These are phyloP conservation scores for Flammula alnicola DNA, from an alignment of 1,284 basidiomycete species.

Conservation along the genomic window DNA sequence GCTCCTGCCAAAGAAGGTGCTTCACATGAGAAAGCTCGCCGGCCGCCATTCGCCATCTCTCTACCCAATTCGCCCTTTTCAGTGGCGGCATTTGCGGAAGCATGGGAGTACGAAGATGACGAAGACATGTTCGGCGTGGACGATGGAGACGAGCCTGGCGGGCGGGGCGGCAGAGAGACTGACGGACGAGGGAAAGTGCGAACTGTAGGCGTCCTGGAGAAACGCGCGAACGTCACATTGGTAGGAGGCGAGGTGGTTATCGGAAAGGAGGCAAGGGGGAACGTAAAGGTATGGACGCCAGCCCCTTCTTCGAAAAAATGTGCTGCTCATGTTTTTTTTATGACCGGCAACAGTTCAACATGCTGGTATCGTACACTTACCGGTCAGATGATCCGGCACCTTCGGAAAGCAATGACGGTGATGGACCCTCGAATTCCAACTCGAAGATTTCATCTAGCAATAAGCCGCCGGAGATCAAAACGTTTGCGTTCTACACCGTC, in stretches of 20 bases:
- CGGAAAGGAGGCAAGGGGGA: slow-evolving; percentile 73
- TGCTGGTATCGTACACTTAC: slow-evolving; percentile 92
- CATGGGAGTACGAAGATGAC: slow-evolving; percentile 95
- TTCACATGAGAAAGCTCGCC: slow-evolving; percentile 54
- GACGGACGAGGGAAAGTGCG: slow-evolving; percentile 58
- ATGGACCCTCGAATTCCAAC: slow-evolving; percentile 40
- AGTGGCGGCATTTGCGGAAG: slow-evolving; percentile 88
- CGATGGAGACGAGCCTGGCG: slow-evolving; percentile 58
- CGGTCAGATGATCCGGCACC: slow-evolving; percentile 81
- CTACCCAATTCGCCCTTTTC: slow-evolving; percentile 79
- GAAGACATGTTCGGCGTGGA: slow-evolving; percentile 82
- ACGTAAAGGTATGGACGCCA: slow-evolving; percentile 64
- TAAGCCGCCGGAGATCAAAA: slow-evolving; percentile 75
- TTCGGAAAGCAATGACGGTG: slow-evolving; percentile 57
- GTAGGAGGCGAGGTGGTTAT: slow-evolving; percentile 85
- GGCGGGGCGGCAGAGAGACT: slow-evolving; percentile 43
- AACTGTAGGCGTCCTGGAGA: slow-evolving; percentile 80
- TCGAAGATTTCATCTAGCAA: slow-evolving; percentile 38
- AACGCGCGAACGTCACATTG: slow-evolving; percentile 84
- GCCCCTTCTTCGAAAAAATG: neutral
- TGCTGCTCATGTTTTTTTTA: slow-evolving; percentile 1
- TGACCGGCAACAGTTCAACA: slow-evolving; percentile 77
- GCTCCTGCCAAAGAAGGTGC: slow-evolving; percentile 41
- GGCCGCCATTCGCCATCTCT: slow-evolving; percentile 77
- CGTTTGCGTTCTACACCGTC: slow-evolving; percentile 85